These are phyloP conservation scores for Backusella psychrophila DNA, from an alignment of 192 early-diverging fungal species.

Conservation along the genomic window DNA sequence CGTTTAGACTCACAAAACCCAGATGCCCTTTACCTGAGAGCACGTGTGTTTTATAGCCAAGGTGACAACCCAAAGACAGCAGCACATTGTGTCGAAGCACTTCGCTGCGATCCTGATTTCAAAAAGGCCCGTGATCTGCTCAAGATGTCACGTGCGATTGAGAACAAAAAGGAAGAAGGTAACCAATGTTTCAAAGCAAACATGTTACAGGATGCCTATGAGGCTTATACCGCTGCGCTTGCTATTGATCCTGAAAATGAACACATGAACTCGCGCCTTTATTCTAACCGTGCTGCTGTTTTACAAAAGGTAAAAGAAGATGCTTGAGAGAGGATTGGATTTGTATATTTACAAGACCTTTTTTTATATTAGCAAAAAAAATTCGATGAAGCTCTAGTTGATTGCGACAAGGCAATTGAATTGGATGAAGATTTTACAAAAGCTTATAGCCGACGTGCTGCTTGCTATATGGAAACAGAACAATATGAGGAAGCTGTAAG, in stretches of 20 bases:
- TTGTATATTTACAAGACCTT: background rate
- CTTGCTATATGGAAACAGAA: constrained; percentile 68
- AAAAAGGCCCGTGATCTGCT: constrained; percentile 59
- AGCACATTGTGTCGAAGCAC: constrained; percentile 55
- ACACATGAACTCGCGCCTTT: constrained; percentile 63
- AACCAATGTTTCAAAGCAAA: constrained; percentile 71
- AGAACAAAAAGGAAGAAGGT: constrained; percentile 64
- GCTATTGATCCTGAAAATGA: constrained; percentile 64
- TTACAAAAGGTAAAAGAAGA: constrained; percentile 46
- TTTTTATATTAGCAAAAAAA: constrained; percentile 40
- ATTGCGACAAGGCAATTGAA: constrained; percentile 67
- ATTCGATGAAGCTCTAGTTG: constrained; percentile 54
- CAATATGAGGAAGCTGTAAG: constrained; percentile 75
- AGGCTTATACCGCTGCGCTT: constrained; percentile 65
- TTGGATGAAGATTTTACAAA: constrained; percentile 65
- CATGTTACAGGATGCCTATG: constrained; percentile 59
- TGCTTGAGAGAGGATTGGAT: background rate
- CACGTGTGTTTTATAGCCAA: constrained; percentile 68
- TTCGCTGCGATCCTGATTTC: constrained; percentile 81
- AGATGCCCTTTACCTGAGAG: constrained; percentile 67
- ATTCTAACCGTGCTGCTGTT: constrained; percentile 76
- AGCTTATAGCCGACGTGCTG: constrained; percentile 75
- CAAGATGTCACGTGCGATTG: constrained; percentile 63
- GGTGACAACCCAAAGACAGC: constrained; percentile 56
- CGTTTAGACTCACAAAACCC: constrained; percentile 62